A percentile compares a stretch with the other conserved stretches of the same genome.
phyloP scores from a whole-genome alignment of 768 basidiomycete genomes.

The Mycena rebaudengoi region DNA sequence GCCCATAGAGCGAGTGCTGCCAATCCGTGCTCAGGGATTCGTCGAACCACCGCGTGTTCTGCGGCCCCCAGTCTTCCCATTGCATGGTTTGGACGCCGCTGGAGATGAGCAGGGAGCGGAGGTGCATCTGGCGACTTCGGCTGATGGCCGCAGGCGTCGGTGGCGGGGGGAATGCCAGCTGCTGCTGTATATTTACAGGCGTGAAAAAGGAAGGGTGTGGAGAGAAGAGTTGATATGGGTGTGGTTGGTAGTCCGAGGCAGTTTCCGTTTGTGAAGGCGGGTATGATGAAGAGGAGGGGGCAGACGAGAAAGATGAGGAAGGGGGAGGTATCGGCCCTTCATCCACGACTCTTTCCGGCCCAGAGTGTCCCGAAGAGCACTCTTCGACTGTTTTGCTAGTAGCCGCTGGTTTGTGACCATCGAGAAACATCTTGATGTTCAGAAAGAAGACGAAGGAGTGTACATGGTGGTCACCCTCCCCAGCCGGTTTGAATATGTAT shows the following conservation, averaged over 20 bases:
- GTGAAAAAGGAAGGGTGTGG: constrained; percentile 22
- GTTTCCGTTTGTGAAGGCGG: neutral
- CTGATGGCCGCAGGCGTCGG: constrained; percentile 1
- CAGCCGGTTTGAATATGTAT: constrained; percentile 53
- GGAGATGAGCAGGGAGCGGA: constrained; percentile 28
- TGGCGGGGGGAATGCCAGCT: constrained; percentile 9
- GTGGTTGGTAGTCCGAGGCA: constrained; percentile 1
- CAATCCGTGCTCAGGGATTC: constrained; percentile 60
- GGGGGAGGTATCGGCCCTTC: neutral
- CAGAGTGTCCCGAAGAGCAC: too few species aligned
- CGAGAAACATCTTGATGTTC: constrained; percentile 52
- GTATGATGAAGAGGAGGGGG: neutral
- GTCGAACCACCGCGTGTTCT: constrained; percentile 62
- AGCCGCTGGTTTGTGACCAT: constrained; percentile 1
- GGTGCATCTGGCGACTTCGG: constrained; percentile 19
- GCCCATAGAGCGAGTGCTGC: constrained; percentile 63
- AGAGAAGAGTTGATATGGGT: constrained; percentile 16
- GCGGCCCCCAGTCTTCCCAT: constrained; percentile 62
- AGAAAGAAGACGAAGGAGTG: constrained; percentile 61
- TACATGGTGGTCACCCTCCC: constrained; percentile 47
- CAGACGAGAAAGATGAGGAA: neutral
- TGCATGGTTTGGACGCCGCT: constrained; percentile 38
- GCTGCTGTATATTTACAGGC: constrained; percentile 16
- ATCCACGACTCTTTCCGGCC: too few species aligned
- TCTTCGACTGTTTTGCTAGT: too few species aligned